Percentiles rank a stretch among this genome's conserved stretches.
Conservation (phyloP, 345 rosid species). For the Bruguiera sexangula region DNA sequence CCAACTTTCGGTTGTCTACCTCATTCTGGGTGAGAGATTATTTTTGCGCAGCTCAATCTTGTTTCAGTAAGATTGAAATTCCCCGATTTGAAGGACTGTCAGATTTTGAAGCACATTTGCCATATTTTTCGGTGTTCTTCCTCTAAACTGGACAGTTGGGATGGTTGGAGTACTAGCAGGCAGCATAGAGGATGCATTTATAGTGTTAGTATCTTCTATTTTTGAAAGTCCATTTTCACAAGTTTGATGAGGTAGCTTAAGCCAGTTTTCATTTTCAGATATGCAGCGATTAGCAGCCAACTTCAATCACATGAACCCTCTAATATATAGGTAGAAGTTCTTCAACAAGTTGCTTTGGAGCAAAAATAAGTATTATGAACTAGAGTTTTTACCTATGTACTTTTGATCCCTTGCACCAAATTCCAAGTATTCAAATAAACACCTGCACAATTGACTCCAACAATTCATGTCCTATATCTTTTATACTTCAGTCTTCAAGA, state of each 20-base stretch:
- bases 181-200: slow-evolving; percentile 56
- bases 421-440: too few species aligned
- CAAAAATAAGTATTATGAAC: too few species aligned
- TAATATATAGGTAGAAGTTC: not conserved
- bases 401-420: too few species aligned
- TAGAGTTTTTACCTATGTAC: too few species aligned
- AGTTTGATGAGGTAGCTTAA: not conserved
- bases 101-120: not conserved
- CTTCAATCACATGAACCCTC: slow-evolving; percentile 25
- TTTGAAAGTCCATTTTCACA: not conserved
- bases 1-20: slow-evolving; percentile 69
- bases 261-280: slow-evolving; percentile 33
- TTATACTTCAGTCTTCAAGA: too few species aligned
- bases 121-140: slow-evolving; percentile 50
- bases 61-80: not conserved
- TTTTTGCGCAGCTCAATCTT: not conserved
- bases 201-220: slow-evolving; percentile 33
- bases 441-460: too few species aligned
- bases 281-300: slow-evolving; percentile 58
- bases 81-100: not conserved
- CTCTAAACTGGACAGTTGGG: slow-evolving; percentile 75
- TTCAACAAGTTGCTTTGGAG: too few species aligned
- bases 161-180: slow-evolving; percentile 68
- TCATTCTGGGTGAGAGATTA: slow-evolving; percentile 43
- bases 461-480: too few species aligned